phyloP scores from a whole-genome alignment of 2,329 filamentous ascomycete genomes.

The Microcera coccophila region DNA sequence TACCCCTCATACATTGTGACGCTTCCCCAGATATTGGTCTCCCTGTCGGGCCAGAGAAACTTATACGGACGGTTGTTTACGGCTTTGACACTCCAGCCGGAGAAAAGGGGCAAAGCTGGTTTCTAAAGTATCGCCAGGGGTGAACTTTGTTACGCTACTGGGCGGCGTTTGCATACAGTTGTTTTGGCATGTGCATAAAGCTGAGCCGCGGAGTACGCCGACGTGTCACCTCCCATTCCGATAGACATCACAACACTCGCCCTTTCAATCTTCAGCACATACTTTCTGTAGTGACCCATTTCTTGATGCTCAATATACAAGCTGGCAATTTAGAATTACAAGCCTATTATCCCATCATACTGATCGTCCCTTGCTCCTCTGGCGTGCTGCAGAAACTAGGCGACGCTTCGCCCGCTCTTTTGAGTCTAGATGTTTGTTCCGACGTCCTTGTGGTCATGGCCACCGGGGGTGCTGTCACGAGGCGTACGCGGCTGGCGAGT shows the following conservation, averaged over 20 bases:
- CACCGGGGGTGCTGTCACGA: conserved; percentile 1
- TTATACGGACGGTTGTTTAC: not conserved
- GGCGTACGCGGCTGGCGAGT: conserved; percentile 10
- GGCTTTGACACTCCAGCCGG: not conserved
- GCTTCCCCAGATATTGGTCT: not conserved
- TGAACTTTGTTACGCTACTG: no score
- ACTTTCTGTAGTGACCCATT: not conserved
- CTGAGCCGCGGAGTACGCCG: no score
- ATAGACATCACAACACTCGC: no score
- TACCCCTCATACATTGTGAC: not conserved
- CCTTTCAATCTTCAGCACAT: no score
- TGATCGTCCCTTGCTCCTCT: not conserved
- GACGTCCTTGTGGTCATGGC: not conserved
- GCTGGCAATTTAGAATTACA: not conserved
- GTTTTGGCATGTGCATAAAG: no score
- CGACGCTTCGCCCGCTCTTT: not conserved
- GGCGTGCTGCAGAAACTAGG: not conserved
- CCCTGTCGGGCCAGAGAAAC: not conserved
- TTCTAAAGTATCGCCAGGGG: not conserved
- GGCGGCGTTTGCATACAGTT: no score
- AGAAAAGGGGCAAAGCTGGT: not conserved
- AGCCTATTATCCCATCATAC: not conserved
- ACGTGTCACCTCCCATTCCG: no score
- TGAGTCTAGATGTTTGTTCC: not conserved
- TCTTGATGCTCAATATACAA: not conserved